Evolutionary conservation across 202 grass and related monocot genomes (phyloP).

Genomic region (Panicum virgatum): DNA sequence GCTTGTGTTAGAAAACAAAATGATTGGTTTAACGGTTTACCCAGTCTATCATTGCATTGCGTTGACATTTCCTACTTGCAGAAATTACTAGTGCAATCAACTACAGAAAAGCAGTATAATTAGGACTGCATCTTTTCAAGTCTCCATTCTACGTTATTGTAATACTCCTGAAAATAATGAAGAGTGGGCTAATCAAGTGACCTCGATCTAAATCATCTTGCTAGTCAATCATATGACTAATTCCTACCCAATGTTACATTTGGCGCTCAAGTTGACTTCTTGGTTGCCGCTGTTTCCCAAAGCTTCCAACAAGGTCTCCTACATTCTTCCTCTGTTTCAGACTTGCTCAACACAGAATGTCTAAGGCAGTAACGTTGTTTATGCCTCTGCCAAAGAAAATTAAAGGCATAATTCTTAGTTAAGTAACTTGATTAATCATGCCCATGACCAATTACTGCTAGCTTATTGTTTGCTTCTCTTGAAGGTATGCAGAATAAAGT

Average conservation of each 20-base stretch:
- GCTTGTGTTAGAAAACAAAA: not conserved
- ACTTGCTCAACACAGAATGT: not conserved
- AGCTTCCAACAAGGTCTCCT: not conserved
- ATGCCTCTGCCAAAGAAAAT: not conserved
- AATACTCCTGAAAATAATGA: not conserved
- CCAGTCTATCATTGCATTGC: not conserved
- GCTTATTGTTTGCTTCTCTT: not conserved
- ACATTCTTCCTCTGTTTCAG: not conserved
- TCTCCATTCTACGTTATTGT: not conserved
- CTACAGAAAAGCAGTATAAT: not conserved
- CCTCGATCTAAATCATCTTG: not conserved
- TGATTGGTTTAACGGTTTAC: not conserved
- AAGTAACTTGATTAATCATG: constrained; percentile 3
- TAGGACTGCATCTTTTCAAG: not conserved
- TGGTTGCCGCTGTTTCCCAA: not conserved
- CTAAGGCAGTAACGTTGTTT: not conserved
- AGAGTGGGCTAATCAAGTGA: not conserved
- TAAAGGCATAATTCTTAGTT: not conserved
- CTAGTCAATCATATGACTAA: constrained; percentile 1
- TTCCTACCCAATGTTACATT: not conserved
- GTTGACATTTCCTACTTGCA: not conserved
- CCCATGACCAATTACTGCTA: not conserved
- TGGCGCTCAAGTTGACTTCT: constrained; percentile 4
- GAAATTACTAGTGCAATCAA: not conserved
- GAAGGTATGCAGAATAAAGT: not conserved